Conservation (phyloP, 257 asterid genomes). For the Forsythia suspensa region DNA sequence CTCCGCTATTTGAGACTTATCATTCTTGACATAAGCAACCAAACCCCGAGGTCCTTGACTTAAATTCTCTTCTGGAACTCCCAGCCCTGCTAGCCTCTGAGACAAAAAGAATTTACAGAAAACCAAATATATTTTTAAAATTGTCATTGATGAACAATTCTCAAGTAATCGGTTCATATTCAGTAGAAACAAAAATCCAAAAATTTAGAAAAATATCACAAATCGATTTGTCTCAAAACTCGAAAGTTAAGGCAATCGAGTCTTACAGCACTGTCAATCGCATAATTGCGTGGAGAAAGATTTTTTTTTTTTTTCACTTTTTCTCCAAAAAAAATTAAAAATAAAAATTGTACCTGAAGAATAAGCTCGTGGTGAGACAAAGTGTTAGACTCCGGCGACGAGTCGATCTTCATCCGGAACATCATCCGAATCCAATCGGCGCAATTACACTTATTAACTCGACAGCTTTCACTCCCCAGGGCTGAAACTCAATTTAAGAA, state of each 20-base stretch:
- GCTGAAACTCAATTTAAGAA: constrained; percentile 36
- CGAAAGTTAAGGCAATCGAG: background rate
- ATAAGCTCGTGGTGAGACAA: constrained; percentile 46
- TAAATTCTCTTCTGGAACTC: constrained; percentile 55
- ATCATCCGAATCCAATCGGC: constrained; percentile 54
- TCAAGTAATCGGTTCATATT: background rate
- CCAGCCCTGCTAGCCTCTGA: constrained; percentile 80
- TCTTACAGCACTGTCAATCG: background rate
- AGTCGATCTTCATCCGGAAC: constrained; percentile 67
- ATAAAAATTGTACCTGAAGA: constrained; percentile 42
- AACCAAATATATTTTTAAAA: constrained; percentile 8
- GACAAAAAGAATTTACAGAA: constrained; percentile 18
- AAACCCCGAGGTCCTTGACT: constrained; percentile 55
- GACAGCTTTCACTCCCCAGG: constrained; percentile 59
- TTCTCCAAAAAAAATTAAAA: background rate
- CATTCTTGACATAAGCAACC: constrained; percentile 58
- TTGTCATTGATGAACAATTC: constrained; percentile 13
- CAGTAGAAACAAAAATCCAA: background rate
- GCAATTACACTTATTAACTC: constrained; percentile 43
- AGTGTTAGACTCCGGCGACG: constrained; percentile 40
- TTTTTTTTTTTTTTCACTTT: background rate
- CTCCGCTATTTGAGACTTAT: constrained; percentile 41
- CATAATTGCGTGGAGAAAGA: background rate
- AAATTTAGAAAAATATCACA: background rate
- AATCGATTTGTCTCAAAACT: background rate